Evolutionary conservation across 2,329 filamentous ascomycete genomes (phyloP).

Genomic region (Verticillium zaregamsianum): DNA sequence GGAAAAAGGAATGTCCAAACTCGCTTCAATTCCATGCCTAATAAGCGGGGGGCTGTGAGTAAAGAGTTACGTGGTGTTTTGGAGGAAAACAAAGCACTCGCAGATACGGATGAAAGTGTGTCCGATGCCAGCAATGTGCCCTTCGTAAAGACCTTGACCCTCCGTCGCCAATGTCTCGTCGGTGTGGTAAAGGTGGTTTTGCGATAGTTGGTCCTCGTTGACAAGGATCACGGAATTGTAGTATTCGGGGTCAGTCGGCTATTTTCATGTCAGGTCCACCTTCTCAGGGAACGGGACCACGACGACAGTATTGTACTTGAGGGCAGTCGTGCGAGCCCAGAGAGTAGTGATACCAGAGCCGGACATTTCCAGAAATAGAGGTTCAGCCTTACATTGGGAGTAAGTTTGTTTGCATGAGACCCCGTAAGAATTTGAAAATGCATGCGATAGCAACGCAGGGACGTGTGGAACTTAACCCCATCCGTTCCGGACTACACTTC

Average conservation of each 20-base stretch:
- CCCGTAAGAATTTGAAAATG: no score
- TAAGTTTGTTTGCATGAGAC: no score
- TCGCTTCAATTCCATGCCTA: slow-evolving; percentile 58
- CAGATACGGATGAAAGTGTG: slow-evolving; percentile 51
- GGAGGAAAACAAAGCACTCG: slow-evolving; percentile 3
- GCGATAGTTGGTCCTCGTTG: slow-evolving; percentile 54
- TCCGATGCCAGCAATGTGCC: slow-evolving; percentile 37
- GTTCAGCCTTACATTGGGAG: no score
- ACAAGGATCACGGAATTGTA: slow-evolving; percentile 54
- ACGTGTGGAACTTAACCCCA: no score
- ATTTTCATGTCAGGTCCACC: slow-evolving; percentile 44
- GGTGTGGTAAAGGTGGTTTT: slow-evolving; percentile 54
- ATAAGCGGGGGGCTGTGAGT: neutral
- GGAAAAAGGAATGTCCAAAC: slow-evolving; percentile 9
- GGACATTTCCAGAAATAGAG: slow-evolving; percentile 52
- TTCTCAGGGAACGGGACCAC: slow-evolving; percentile 72
- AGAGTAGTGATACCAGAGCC: slow-evolving; percentile 62
- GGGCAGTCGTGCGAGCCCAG: slow-evolving; percentile 66
- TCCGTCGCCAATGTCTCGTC: slow-evolving; percentile 57
- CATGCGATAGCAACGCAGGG: no score
- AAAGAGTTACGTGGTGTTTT: no score
- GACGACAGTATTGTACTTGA: slow-evolving; percentile 63
- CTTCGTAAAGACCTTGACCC: slow-evolving; percentile 38
- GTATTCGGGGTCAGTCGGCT: slow-evolving; percentile 48
- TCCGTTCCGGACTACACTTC: no score